Evolutionary conservation across 495 filamentous ascomycete species (phyloP).

Genomic region (Penicillium fimorum): DNA sequence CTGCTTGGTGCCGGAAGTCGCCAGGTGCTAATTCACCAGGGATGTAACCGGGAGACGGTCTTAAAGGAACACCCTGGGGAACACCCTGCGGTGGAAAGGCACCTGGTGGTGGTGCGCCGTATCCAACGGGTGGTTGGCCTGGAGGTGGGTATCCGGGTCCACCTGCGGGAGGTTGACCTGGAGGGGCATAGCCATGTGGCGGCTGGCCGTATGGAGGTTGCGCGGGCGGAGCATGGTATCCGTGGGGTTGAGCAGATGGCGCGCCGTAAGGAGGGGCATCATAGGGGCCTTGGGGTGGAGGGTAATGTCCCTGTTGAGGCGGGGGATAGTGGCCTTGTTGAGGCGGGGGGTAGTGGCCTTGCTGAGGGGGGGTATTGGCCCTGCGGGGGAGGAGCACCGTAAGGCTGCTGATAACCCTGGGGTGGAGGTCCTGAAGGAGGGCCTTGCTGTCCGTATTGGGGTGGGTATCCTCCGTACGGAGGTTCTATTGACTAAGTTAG

Average conservation of each 20-base stretch:
- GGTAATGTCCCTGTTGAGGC: conserved; percentile 31
- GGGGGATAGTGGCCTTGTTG: conserved; percentile 30
- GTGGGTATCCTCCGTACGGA: conserved; percentile 28
- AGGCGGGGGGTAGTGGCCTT: conserved; percentile 22
- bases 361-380: conserved; percentile 15
- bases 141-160: conserved; percentile 42
- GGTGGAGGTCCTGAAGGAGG: conserved; percentile 37
- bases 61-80: conserved; percentile 43
- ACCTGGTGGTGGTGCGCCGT: conserved; percentile 41
- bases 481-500: conserved; percentile 23
- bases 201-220: conserved; percentile 28
- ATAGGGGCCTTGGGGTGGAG: conserved; percentile 29
- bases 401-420: conserved; percentile 37
- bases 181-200: conserved; percentile 27
- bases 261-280: conserved; percentile 30
- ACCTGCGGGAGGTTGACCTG: conserved; percentile 41
- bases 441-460: conserved; percentile 19
- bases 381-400: conserved; percentile 21
- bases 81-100: conserved; percentile 19
- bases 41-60: conserved; percentile 61
- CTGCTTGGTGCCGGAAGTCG: conserved; percentile 63
- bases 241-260: conserved; percentile 17
- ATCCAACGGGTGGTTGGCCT: conserved; percentile 22
- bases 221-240: conserved; percentile 24
- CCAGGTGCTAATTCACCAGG: conserved; percentile 61